Base-by-base conservation (phyloP, 129 eudicot species). In the Centrapalus pauciflorus region DNA sequence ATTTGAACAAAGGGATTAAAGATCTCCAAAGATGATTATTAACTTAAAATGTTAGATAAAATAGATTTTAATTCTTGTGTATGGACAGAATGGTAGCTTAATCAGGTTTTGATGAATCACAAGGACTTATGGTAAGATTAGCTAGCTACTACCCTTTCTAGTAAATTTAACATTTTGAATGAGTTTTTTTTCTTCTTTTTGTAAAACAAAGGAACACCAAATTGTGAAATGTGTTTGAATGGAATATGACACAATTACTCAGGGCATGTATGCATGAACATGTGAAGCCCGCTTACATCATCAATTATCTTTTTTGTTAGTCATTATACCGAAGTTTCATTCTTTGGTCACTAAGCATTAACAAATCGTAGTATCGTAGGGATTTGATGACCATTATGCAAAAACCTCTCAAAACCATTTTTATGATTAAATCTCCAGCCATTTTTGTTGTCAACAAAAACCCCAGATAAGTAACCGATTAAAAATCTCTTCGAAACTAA, bases 91-190 rank as follows among this genome's bases (percentile, higher is more conserved):
- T 66, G 74, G 61, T 66, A 48, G 68, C 23, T 57, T 57, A 11
- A 43, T 48, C 46, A 75, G 79, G 24, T 75, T 66, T 67, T 75
- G 74, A 56, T 33, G 33, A 45, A 8, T 58, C 28, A 66, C 59
- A 23, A 33, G 11, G 33, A 73, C 54, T 62, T 50, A 28, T 63
- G 57, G 70, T 52, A 40, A 34, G 45, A 54, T 29, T 19, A 29
- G 40, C 40, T 59, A 11, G 13, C 43, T 20, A 16, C 16, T 27
- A 25, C 38, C 41, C 35, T 63, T 24, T 52, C 55, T 37, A 19
- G 56, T 69, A 69, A 37, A 40, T 27, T 40, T 10, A 56, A 57
- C 21, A 27, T 73, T 64, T 64, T 74, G 12, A 55, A 66, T 73
- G 21, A 52, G 49, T 43, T 40, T n/a, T n/a, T n/a, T n/a, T n/a